Evolutionary conservation across 1,284 basidiomycete genomes (phyloP).

Genomic region (Boletellus sp.): DNA sequence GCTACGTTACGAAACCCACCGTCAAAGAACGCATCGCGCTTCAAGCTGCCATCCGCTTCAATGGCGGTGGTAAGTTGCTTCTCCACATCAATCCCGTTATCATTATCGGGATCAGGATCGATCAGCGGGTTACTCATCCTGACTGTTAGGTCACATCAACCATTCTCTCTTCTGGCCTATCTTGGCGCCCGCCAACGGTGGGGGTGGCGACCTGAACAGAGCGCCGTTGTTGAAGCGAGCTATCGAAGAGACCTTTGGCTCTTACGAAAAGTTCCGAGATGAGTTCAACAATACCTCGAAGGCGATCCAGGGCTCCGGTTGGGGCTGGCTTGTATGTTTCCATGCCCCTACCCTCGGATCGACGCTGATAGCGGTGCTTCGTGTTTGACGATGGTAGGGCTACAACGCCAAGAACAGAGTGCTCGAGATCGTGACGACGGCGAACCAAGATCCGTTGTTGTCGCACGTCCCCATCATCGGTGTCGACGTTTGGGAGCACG

Average conservation of each 20-base stretch:
- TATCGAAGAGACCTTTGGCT: constrained; percentile 65
- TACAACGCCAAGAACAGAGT: constrained; percentile 58
- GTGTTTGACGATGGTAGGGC: constrained; percentile 41
- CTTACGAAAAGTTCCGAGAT: constrained; percentile 64
- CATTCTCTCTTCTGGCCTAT: constrained; percentile 96
- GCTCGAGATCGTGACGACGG: constrained; percentile 75
- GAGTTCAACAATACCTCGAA: constrained; percentile 75
- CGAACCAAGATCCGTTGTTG: constrained; percentile 89
- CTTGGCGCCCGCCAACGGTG: constrained; percentile 57
- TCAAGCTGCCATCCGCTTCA: constrained; percentile 71
- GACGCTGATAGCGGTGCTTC: no score
- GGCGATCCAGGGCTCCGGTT: constrained; percentile 87
- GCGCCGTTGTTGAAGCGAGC: constrained; percentile 68
- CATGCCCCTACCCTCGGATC: no score
- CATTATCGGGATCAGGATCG: constrained; percentile 16
- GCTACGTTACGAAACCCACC: constrained; percentile 58
- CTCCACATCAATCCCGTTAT: constrained; percentile 12
- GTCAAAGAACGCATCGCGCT: constrained; percentile 79
- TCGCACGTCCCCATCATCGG: constrained; percentile 77
- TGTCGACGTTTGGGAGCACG: constrained; percentile 87
- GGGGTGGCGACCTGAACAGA: constrained; percentile 58
- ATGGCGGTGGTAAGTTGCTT: constrained; percentile 52
- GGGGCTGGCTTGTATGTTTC: constrained; percentile 82
- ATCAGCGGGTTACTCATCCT: constrained; percentile 8
- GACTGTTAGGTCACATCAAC: constrained; percentile 71